A percentile compares a stretch with the other conserved stretches of the same genome.
Conservation (phyloP, 148 eudicot species). For the Oxyria digyna region DNA sequence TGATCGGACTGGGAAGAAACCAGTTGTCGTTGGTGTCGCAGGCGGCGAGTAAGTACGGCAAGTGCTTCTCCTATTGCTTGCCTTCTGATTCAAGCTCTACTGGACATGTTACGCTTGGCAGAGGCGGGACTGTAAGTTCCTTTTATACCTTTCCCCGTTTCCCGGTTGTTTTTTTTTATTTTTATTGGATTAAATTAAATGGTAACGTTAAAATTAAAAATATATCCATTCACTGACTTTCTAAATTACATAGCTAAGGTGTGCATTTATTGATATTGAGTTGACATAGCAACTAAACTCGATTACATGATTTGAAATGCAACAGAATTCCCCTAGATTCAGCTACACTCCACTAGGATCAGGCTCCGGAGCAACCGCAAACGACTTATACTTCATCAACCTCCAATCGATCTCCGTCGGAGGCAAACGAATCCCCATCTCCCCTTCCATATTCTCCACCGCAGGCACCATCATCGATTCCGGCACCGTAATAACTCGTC, state of each 20-base stretch:
- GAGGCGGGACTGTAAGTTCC: slow-evolving; percentile 2
- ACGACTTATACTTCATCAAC: slow-evolving; percentile 36
- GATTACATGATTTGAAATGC: background rate
- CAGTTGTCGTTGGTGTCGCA: slow-evolving; percentile 14
- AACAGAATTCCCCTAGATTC: slow-evolving; percentile 14
- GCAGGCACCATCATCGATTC: slow-evolving; percentile 59
- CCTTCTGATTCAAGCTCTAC: slow-evolving; percentile 8
- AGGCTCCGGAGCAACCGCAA: slow-evolving; percentile 13
- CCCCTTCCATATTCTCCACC: slow-evolving; percentile 31
- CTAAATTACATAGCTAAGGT: too few relatives aligned
- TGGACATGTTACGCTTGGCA: slow-evolving; percentile 15
- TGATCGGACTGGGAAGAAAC: slow-evolving; percentile 14
- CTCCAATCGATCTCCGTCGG: slow-evolving; percentile 36
- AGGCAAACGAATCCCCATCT: slow-evolving; percentile 27
- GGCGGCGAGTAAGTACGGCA: slow-evolving; percentile 13
- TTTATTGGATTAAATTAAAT: background rate
- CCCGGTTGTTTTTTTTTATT: background rate
- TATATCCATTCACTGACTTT: too few relatives aligned
- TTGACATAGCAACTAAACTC: too few relatives aligned
- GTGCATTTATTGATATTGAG: too few relatives aligned
- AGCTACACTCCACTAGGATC: slow-evolving; percentile 35
- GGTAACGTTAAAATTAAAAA: too few relatives aligned
- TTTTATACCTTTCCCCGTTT: background rate
- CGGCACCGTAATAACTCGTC: slow-evolving; percentile 66
- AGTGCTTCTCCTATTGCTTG: slow-evolving; percentile 17